phyloP scores from a whole-genome alignment of 345 rosid genomes.

The Cardamine occulta region DNA sequence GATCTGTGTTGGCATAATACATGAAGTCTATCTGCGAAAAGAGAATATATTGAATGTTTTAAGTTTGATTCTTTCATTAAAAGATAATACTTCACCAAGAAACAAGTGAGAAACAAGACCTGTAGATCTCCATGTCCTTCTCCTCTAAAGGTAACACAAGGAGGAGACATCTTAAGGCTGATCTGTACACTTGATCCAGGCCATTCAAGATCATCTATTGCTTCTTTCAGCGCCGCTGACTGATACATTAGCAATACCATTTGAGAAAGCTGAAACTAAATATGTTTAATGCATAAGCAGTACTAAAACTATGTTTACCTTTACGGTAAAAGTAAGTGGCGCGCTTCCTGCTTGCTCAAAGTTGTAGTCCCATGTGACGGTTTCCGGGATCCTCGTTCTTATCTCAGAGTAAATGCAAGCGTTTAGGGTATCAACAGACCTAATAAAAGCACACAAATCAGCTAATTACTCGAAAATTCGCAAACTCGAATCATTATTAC shows the following conservation, averaged over 20 bases:
- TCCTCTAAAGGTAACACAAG: constrained; percentile 75
- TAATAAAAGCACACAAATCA: constrained; percentile 36
- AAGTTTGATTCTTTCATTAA: constrained; percentile 1
- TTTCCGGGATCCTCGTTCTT: constrained; percentile 81
- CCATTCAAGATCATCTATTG: constrained; percentile 96
- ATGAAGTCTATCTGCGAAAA: constrained; percentile 74
- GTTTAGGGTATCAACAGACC: constrained; percentile 76
- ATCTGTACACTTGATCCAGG: constrained; percentile 87
- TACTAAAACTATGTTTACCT: constrained; percentile 48
- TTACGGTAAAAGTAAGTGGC: constrained; percentile 77
- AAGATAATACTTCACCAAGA: neutral
- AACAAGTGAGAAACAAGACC: constrained; percentile 50
- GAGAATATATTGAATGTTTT: neutral
- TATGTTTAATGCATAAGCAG: neutral
- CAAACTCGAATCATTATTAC: neutral
- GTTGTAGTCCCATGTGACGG: constrained; percentile 80
- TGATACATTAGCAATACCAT: constrained; percentile 25
- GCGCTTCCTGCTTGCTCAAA: constrained; percentile 81
- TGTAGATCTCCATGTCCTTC: constrained; percentile 96
- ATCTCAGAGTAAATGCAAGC: constrained; percentile 88
- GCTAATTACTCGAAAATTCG: neutral
- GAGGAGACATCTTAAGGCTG: constrained; percentile 65
- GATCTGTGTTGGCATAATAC: constrained; percentile 81
- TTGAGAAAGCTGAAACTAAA: neutral
- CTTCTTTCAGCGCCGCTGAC: constrained; percentile 95